Evolutionary conservation across 1,284 basidiomycete species (phyloP).

Genomic region (Marasmius sp.): DNA sequence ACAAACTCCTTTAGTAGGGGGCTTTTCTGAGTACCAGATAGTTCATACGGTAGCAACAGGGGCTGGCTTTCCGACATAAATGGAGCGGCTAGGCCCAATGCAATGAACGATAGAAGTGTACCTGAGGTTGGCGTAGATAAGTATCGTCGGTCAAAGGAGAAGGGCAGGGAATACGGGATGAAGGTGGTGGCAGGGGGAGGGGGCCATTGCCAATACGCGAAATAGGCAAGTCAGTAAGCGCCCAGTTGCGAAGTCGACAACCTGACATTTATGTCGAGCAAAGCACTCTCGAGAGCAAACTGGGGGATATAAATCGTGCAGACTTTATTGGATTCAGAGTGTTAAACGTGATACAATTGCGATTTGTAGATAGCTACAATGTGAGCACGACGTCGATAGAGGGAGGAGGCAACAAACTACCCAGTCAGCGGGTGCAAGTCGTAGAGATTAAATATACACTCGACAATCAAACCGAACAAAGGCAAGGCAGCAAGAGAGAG

Average conservation of each 20-base stretch:
- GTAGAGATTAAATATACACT: not conserved
- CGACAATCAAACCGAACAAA: not conserved
- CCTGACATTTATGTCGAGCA: too few relatives aligned
- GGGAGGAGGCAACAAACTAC: not conserved
- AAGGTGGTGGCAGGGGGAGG: too few relatives aligned
- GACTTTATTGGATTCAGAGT: not conserved
- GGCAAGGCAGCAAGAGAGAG: not conserved
- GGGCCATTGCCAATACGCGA: too few relatives aligned
- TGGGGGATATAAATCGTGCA: not conserved
- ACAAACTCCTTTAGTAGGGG: slow-evolving; percentile 18
- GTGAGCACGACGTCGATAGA: not conserved
- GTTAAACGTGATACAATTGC: slow-evolving; percentile 2
- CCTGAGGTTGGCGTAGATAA: not conserved
- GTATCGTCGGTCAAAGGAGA: too few relatives aligned
- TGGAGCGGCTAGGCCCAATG: not conserved
- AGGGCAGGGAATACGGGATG: too few relatives aligned
- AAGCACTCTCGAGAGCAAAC: too few relatives aligned
- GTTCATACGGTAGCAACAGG: slow-evolving; percentile 9
- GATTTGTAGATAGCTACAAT: not conserved
- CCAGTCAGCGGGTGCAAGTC: not conserved
- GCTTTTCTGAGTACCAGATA: not conserved
- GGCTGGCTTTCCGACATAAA: slow-evolving; percentile 14
- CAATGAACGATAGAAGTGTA: slow-evolving; percentile 5
- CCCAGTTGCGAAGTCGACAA: too few relatives aligned
- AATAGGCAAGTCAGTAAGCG: too few relatives aligned